Base-by-base conservation (phyloP, 371 early-diverging fungal genomes). In the Mucor indicus region DNA sequence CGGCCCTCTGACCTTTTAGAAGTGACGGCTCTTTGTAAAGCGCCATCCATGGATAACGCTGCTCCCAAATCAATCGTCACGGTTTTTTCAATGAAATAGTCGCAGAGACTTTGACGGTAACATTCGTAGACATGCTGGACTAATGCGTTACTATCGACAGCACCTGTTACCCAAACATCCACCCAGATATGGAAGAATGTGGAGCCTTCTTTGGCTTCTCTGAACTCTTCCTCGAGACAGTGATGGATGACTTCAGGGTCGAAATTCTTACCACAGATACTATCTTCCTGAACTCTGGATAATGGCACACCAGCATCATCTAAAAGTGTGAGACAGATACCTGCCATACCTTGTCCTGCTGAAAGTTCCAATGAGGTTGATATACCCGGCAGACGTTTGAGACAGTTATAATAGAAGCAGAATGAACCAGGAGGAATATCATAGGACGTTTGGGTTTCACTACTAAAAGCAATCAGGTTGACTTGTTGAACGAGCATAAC, bases 141-240 rank as follows among this genome's bases (percentile, higher is more conserved):
- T 9, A 90, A 57, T 1, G 69, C 69, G 4, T 77, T 67, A 0
- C 78, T 60, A 49, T 86, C 84, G 15, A 82, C 68, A 2, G 58
- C 38, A 3, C 89, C 90, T 12, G 81, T 79, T 0, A 65, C 69
- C 93, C 93, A 93, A 0, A 90, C 59, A 35, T 89, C 84, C 24
- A 86, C 69, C 51, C 72, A 60, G 0, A 90, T 45, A 31, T 65
- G 73, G 46, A 74, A 82, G 17, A 55, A 46, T 0, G 62, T 52
- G 10, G 46, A 30, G 12, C 41, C 53, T 19, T 37, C 37, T 13
- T 52, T 41, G n/a, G 62, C 39, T 20, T 74, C 67, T 13, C 62
- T 49, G 19, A 70, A 60, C 15, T 62, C 62, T 31, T 61, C 62
- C 31, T 68, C 62, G 19, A 75, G 50, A 21, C 70, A 74, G 0